Evolutionary conservation across 2,329 filamentous ascomycete species (phyloP).

Genomic region (Colletotrichum sp.): DNA sequence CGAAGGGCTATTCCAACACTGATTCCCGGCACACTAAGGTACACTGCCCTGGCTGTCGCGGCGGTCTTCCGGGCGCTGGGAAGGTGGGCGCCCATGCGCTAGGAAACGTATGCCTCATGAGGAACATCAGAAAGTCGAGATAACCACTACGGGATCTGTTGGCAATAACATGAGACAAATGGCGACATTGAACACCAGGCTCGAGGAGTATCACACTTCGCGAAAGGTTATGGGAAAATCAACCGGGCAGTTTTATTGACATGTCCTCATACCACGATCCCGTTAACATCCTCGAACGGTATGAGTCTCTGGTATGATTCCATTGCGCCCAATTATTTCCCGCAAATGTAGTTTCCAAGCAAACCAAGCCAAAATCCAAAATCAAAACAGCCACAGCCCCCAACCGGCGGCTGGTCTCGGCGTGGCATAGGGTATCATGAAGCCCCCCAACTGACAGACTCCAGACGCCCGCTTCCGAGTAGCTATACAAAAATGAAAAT

Average conservation of each 20-base stretch:
- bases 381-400: neutral
- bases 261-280: neutral
- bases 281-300: fast-evolving
- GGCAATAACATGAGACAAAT: fast-evolving
- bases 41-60: neutral
- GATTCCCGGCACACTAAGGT: neutral
- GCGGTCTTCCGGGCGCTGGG: too few species aligned
- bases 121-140: neutral
- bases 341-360: neutral
- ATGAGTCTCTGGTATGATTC: neutral
- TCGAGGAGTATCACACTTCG: neutral
- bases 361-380: neutral
- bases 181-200: neutral
- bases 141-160: neutral
- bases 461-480: conserved; percentile 10
- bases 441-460: conserved; percentile 12
- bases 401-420: neutral
- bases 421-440: conserved; percentile 2
- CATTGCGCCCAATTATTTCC: neutral
- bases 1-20: neutral
- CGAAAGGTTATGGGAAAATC: neutral
- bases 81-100: too few species aligned
- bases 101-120: neutral
- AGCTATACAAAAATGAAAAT: neutral
- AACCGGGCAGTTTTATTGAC: neutral